A percentile compares a stretch with the other conserved stretches of the same genome.
phyloP scores from a whole-genome alignment of 768 basidiomycete genomes.

The Lactarius vividus region DNA sequence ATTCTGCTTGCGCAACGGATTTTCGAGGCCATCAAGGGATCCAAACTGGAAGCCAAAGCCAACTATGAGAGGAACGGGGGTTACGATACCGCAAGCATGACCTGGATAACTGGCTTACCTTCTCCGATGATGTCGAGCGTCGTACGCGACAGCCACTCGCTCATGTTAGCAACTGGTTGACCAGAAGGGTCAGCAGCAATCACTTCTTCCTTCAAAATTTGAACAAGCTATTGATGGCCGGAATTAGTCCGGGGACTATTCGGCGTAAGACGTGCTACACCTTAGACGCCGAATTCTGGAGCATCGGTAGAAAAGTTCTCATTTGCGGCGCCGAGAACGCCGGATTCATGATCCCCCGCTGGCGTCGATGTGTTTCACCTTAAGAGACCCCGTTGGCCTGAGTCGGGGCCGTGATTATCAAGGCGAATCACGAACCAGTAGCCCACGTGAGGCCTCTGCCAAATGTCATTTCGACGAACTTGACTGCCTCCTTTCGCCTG shows the following conservation, averaged over 20 bases:
- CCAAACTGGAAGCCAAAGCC: slow-evolving; percentile 32
- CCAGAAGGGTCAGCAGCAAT: not conserved
- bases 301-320: slow-evolving; percentile 29
- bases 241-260: not conserved
- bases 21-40: slow-evolving; percentile 29
- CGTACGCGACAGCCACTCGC: slow-evolving; percentile 29
- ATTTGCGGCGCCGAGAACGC: slow-evolving; percentile 31
- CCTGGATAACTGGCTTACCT: slow-evolving; percentile 17
- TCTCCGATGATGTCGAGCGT: slow-evolving; percentile 33
- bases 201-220: slow-evolving; percentile 30
- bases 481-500: slow-evolving; percentile 10
- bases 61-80: slow-evolving; percentile 12
- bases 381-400: not conserved
- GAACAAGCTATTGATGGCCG: slow-evolving; percentile 23
- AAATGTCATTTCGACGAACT: slow-evolving; percentile 22
- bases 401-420: not conserved
- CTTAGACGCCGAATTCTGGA: slow-evolving; percentile 27
- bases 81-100: not conserved
- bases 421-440: slow-evolving; percentile 20
- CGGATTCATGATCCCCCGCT: slow-evolving; percentile 32
- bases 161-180: slow-evolving; percentile 21
- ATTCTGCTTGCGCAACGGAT: slow-evolving; percentile 28
- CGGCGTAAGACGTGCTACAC: slow-evolving; percentile 2
- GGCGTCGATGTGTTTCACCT: slow-evolving; percentile 30
- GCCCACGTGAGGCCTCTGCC: slow-evolving; percentile 28